Evolutionary conservation across 129 eudicot species (phyloP), one percentile per base, ranked within the genome.

Genomic region (Mikania micrantha): DNA sequence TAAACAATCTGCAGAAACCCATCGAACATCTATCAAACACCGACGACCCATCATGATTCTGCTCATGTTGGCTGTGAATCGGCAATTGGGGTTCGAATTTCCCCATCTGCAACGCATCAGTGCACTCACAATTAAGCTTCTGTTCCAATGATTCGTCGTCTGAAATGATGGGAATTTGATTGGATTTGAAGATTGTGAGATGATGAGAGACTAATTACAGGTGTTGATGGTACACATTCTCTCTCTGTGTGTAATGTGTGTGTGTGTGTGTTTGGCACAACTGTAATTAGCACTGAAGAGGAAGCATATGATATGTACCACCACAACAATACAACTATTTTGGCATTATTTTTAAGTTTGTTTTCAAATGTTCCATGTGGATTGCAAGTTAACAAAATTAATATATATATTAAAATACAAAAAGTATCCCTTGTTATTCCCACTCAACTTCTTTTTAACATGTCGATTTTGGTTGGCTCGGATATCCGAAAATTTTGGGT

Each of bases 71-170:
- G 32, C 75, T 76, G 45, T 77, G 79, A 31, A 81, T 58, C 19
- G 86, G 88, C 39, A 86, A 81, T 62, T 70, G 88, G 64, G 83
- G 78, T 11, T 77, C 69, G 31, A 73, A 57, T 78, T 90, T 90
- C 69, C 96, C 96, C 96, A 90, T 90, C 78, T 73, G 66, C 81
- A 79, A 69, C 75, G 92, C 96, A 88, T 88, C 92, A 72, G 87
- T 67, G 40, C 78, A 49, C 77, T 0, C 49, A 2, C 74, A 69
- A 72, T 67, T 21, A 16, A n/a, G n/a, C n/a, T n/a, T n/a, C n/a
- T n/a, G n/a, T n/a, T n/a, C n/a, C n/a, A n/a, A n/a, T n/a, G n/a
- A n/a, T n/a, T n/a, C n/a, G n/a, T n/a, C n/a, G n/a, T n/a, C n/a
- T n/a, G n/a, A n/a, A n/a, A 20, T 28, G 42, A 42, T 27, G 60